Conservation (phyloP, 192 early-diverging fungal genomes). For the Podila clonocystis region DNA sequence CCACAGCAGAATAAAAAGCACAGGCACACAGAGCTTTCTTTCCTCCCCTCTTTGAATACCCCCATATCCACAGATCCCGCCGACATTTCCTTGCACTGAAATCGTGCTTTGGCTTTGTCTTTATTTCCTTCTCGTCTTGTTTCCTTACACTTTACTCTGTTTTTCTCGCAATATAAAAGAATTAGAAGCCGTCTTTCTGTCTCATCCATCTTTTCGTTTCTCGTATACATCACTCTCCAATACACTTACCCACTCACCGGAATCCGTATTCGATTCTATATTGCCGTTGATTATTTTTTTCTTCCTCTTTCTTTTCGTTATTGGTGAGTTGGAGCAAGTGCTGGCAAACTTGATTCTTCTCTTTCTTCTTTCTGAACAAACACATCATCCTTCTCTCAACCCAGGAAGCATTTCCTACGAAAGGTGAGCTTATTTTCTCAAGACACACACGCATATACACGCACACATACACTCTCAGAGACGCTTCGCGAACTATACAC, state of each 20-base stretch:
- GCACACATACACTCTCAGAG: too few species aligned
- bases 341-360: not conserved
- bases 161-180: not conserved
- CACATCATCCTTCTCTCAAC: too few species aligned
- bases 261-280: too few species aligned
- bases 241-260: not conserved
- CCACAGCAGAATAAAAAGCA: too few species aligned
- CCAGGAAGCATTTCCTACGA: not conserved
- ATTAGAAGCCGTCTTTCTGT: not conserved
- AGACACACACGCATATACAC: too few species aligned
- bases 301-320: too few species aligned
- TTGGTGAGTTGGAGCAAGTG: too few species aligned
- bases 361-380: not conserved
- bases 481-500: too few species aligned
- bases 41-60: not conserved
- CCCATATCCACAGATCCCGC: not conserved
- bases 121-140: not conserved
- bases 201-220: not conserved
- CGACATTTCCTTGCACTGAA: not conserved
- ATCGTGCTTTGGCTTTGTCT: not conserved
- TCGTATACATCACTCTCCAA: not conserved
- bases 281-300: not conserved
- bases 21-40: not conserved
- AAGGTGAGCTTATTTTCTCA: too few species aligned
- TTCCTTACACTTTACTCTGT: not conserved